Base-by-base conservation (phyloP, 495 filamentous ascomycete genomes). In the Aspergillus avenaceus region DNA sequence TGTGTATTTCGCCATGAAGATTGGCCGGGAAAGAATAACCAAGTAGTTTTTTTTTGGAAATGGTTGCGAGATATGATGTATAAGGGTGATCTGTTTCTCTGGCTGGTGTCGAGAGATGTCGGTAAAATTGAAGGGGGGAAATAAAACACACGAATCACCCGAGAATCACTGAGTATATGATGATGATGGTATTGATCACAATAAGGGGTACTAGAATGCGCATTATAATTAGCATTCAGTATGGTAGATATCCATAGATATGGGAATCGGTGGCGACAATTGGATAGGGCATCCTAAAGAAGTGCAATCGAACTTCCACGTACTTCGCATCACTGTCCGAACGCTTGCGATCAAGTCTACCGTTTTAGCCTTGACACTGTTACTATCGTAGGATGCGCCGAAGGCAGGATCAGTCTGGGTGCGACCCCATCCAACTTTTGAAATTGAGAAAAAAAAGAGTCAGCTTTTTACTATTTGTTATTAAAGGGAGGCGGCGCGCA, bases 291-390 rank as follows among this genome's bases (percentile, higher is more conserved):
- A n/a, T n/a, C n/a, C n/a, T 18, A 13, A 13, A 31, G 8, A 8
- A 13, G 2, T 8, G 9, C 9, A 13, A 13, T 31, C 8, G 2
- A 3, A 11, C 14, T 32, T 12, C 29, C 29, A 83, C 90, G 47
- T 80, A 97, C 92, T 90, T 74, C 93, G 83, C 90, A 96, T 96
- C 41, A 97, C 69, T 45, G 90, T 96, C 70, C 93, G 74, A 53
- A 96, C 89, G 62, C 87, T 90, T 18, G 88, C 84, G 56, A 97
- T 91, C 67, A 97, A 67, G 66, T 95, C 91, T 55, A 97, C 79
- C 22, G 90, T 78, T 64, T 89, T 91, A 27, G 82, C 86, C 73
- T 95, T 95, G 52, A 92, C 82, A 69, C 91, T 93, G 60, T 82
- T 74, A 54, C 76, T 79, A 59, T 91, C 90, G 49, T 78, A 77